A percentile compares a stretch with the other conserved stretches of the same genome.
phyloP scores from a whole-genome alignment of 2,329 filamentous ascomycete genomes.

The Trichoderma sp. region DNA sequence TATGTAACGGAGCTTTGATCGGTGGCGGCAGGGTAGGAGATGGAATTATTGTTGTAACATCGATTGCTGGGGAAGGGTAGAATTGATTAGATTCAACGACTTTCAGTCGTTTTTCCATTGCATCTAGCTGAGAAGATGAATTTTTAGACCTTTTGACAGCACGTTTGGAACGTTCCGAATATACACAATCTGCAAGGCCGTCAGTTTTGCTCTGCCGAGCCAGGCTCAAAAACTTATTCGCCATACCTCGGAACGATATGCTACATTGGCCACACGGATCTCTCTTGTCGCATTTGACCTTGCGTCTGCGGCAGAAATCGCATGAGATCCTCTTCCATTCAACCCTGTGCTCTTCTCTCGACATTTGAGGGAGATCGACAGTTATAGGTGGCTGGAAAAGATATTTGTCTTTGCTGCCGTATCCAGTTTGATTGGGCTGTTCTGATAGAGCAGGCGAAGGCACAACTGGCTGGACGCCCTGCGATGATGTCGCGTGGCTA shows the following conservation, averaged over 20 bases:
- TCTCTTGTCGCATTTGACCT: constrained; percentile 4
- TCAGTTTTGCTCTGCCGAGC: neutral
- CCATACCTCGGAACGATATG: constrained; percentile 1
- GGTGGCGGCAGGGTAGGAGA: neutral
- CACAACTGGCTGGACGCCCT: no score
- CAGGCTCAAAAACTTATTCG: neutral
- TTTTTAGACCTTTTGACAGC: neutral
- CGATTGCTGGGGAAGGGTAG: neutral
- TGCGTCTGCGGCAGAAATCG: neutral
- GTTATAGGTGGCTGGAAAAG: neutral
- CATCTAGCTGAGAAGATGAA: neutral
- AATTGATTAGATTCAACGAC: neutral
- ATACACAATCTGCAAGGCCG: neutral
- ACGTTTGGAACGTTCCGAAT: neutral
- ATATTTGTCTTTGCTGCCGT: neutral
- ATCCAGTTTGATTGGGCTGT: neutral
- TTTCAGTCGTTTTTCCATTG: neutral
- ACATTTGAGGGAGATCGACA: neutral
- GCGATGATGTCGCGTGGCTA: neutral
- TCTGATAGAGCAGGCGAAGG: neutral
- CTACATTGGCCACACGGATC: constrained; percentile 1
- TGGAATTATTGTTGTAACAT: neutral
- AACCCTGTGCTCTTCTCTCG: neutral
- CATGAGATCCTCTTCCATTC: neutral
- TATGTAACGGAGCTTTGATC: neutral